Evolutionary conservation across 495 filamentous ascomycete species (phyloP).

Genomic region (Parathielavia hyrcaniae): DNA sequence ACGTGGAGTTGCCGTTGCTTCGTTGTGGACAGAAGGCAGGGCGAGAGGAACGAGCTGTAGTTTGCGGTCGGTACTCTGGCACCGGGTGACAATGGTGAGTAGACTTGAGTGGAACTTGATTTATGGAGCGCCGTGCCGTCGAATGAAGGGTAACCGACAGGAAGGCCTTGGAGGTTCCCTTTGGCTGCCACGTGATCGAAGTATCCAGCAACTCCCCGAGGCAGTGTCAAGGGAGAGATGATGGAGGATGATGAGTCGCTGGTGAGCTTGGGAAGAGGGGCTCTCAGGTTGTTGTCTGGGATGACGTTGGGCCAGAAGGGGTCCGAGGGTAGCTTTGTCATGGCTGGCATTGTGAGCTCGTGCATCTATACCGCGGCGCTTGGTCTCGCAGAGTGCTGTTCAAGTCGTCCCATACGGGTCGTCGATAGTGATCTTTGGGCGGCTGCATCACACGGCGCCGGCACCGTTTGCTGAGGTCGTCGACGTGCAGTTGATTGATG

Average conservation of each 20-base stretch:
- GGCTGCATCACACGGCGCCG: neutral
- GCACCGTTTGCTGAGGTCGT: neutral
- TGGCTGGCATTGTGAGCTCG: conserved; percentile 20
- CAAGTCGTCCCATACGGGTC: neutral
- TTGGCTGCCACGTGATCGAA: conserved; percentile 27
- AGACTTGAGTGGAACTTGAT: conserved; percentile 15
- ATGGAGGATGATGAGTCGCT: conserved; percentile 32
- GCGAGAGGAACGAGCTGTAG: conserved; percentile 25
- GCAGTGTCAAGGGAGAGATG: conserved; percentile 39
- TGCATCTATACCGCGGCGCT: neutral
- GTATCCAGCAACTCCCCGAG: conserved; percentile 33
- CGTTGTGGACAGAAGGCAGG: conserved; percentile 20
- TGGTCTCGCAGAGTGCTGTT: neutral
- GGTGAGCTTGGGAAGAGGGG: conserved; percentile 27
- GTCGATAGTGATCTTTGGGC: neutral
- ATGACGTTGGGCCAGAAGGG: conserved; percentile 30
- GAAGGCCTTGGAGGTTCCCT: conserved; percentile 6
- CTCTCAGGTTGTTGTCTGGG: conserved; percentile 22
- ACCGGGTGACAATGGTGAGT: conserved; percentile 27
- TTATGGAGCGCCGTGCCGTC: neutral
- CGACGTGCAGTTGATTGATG: neutral
- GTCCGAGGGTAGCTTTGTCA: conserved; percentile 31
- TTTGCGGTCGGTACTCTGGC: conserved; percentile 19
- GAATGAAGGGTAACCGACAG: conserved; percentile 3
- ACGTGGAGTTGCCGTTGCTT: conserved; percentile 14